Evolutionary conservation across 257 asterid species (phyloP), one percentile per base, ranked within the genome.

Genomic region (Leonotis leonurus): DNA sequence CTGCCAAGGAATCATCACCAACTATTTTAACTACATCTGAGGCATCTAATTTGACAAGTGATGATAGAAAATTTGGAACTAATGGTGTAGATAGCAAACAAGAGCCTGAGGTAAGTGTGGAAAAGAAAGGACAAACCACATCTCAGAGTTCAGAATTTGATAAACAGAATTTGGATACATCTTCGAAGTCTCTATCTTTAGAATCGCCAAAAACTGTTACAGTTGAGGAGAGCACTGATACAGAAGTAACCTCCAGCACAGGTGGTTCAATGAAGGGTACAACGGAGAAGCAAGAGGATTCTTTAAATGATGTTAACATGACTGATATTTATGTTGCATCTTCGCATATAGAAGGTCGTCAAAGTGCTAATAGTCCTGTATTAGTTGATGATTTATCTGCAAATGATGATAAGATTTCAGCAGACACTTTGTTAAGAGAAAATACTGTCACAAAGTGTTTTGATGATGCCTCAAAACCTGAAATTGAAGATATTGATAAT

Each of bases 191-290:
- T 36, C 75, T 63, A 54, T 71, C 73, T 32, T 41, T 69, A 54
- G 81, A 73, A 62, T 78, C 83, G 64, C 56, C 69, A 37, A 73
- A 77, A 71, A 41, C 65, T 39, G 62, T 57, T 70, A 48, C 62
- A 60, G 43, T 44, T 58, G 75, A 53, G 57, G 78, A 68, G 54
- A 52, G 65, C 58, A 56, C 80, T 68, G 53, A 57, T 40, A 32
- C 45, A 56, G 68, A 63, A 66, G 57, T 44, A 54, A 33, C 59
- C 58, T 39, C 71, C 66, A 16, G 48, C 45, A 58, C n/a, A n/a
- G 66, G 46, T 35, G 62, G 57, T 56, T 24, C 33, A 56, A 24
- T 21, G 35, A 77, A 65, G 55, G 35, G 25, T 39, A 49, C 65
- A 12, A 66, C 40, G 35, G 56, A 59, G 45, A 70, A 76, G 56